These are phyloP conservation scores for Scedosporium dehoogii DNA, from an alignment of 2,329 filamentous ascomycete species.

Conservation along the genomic window DNA sequence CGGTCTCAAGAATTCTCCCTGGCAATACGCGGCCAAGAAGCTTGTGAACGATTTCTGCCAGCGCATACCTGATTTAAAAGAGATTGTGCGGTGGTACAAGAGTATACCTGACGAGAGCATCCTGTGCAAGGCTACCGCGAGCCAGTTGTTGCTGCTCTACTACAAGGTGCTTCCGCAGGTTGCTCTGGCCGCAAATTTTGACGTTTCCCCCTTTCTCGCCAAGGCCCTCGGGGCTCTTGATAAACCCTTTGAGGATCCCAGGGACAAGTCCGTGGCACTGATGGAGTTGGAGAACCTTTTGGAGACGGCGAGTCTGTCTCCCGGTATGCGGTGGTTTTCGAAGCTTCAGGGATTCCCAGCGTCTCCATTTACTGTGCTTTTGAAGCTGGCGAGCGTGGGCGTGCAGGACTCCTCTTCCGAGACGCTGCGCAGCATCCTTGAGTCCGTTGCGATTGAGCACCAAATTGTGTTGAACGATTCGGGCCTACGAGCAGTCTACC, in stretches of 20 bases:
- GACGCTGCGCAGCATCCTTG: slow-evolving; percentile 45
- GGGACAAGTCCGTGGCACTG: slow-evolving; percentile 44
- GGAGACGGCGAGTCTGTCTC: slow-evolving; percentile 68
- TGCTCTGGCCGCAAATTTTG: slow-evolving; percentile 76
- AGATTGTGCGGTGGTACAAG: slow-evolving; percentile 66
- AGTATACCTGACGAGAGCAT: slow-evolving; percentile 57
- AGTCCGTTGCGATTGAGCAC: slow-evolving; percentile 52
- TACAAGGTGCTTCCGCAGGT: slow-evolving; percentile 73
- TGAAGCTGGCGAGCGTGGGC: slow-evolving; percentile 34
- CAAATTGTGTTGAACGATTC: slow-evolving; percentile 42
- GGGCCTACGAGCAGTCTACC: neutral
- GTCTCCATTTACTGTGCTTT: slow-evolving; percentile 63
- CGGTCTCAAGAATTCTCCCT: slow-evolving; percentile 34
- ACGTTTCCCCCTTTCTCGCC: slow-evolving; percentile 69
- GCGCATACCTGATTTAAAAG: slow-evolving; percentile 72
- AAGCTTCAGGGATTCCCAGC: slow-evolving; percentile 54
- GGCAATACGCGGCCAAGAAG: slow-evolving; percentile 58
- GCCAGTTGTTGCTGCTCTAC: slow-evolving; percentile 71
- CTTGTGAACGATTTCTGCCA: slow-evolving; percentile 67
- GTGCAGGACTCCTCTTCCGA: slow-evolving; percentile 16
- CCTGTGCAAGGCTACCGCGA: slow-evolving; percentile 69
- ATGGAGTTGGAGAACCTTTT: slow-evolving; percentile 77
- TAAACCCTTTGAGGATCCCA: slow-evolving; percentile 36
- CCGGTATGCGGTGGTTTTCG: slow-evolving; percentile 84
- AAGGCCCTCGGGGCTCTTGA: slow-evolving; percentile 56